Base-by-base conservation (phyloP, 73 alveolate species). In the Paraurostyla sp. region DNA sequence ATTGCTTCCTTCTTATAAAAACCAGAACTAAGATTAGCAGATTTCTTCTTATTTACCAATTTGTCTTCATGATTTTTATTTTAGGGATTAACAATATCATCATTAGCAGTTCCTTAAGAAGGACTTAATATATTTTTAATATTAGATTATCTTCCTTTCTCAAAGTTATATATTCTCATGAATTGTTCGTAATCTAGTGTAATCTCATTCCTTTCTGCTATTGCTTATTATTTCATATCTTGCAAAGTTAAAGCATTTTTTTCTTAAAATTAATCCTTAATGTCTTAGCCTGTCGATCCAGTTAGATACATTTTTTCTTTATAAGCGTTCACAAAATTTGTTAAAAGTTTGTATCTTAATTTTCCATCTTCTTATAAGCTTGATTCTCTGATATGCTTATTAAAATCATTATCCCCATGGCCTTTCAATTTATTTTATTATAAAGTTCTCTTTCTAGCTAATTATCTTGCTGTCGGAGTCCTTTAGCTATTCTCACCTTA, bases 251-350 rank as follows among this genome's bases (percentile, higher is more conserved):
- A 4, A 3, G 9, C 62, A 42, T 78, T 60, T 50, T 50, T 40
- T 7, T 54, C 89, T 3, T 20, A 2, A 7, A 6, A 9, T 43
- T 51, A 20, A 48, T 42, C 0, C 2, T 11, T 20, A 52, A 18
- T 40, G 22, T 63, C 87, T 48, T 2, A 15, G 6, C 87, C 87
- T 27, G 80, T 32, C 9, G 80, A 4, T 22, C 15, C 27, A 25
- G 36, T 73, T 25, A 78, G 27, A 22, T 15, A 51, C 89, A 78
- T 78, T 60, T 78, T 78, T 22, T 78, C 89, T 52, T 78, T 78
- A 41, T 78, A 78, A 6, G 58, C 76, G 59, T 78, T 78, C 4
- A 78, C 89, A 33, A 78, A 78, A 78, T 78, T 78, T 13, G 89
- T 78, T 9, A 78, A 27, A 16, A 78, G 60, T 35, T 78, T 78